Conservation (phyloP, 2,329 filamentous ascomycete genomes). For the Scedosporium boydii region DNA sequence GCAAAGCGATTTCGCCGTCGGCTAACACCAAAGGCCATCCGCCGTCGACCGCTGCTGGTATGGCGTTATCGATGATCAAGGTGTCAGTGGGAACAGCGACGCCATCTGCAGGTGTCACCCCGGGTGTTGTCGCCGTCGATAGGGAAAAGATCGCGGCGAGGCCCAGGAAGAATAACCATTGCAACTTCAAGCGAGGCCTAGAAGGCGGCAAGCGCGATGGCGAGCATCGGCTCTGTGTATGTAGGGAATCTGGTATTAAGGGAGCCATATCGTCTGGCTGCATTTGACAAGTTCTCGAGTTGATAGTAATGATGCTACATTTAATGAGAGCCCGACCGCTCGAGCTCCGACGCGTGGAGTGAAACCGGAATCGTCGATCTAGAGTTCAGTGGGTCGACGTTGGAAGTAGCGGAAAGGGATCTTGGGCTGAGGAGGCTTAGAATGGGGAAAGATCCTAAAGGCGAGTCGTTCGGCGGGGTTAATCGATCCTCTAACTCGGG, state of each 20-base stretch:
- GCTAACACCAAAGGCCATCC: conserved; percentile 13
- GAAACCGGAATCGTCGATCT: too few species aligned
- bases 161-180: background rate
- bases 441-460: too few species aligned
- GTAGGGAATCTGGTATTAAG: background rate
- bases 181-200: background rate
- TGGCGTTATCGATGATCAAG: conserved; percentile 10
- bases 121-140: conserved; percentile 1
- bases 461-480: too few species aligned
- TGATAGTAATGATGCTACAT: background rate
- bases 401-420: too few species aligned
- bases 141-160: background rate
- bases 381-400: too few species aligned
- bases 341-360: too few species aligned
- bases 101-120: conserved; percentile 4
- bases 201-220: background rate
- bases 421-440: too few species aligned
- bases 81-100: background rate
- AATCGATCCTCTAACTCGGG: too few species aligned
- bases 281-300: background rate
- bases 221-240: background rate
- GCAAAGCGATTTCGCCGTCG: conserved; percentile 10
- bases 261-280: background rate
- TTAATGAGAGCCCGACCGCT: background rate
- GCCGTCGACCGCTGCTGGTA: conserved; percentile 11